Evolutionary conservation across 129 eudicot genomes (phyloP).

Genomic region (Flaveria brownii): DNA sequence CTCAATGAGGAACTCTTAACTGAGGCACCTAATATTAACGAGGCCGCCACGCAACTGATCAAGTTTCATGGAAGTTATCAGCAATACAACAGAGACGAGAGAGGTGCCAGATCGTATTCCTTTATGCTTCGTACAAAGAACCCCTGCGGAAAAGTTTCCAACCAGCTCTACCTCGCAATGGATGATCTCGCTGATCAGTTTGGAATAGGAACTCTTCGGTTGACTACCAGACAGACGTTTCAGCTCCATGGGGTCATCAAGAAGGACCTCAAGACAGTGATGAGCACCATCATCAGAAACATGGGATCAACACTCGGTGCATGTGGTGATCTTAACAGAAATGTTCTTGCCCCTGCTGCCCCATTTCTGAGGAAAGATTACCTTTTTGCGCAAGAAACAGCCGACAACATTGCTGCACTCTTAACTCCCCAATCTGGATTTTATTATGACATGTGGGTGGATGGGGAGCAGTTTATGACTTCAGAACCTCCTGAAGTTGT

Average conservation of each 20-base stretch:
- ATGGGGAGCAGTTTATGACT: conserved; percentile 87
- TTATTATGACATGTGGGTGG: conserved; percentile 99
- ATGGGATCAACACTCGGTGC: conserved; percentile 99
- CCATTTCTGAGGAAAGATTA: conserved; percentile 82
- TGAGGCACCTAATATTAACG: conserved; percentile 88
- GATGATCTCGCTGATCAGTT: conserved; percentile 96
- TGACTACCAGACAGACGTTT: conserved; percentile 95
- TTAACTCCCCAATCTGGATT: conserved; percentile 98
- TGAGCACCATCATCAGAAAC: conserved; percentile 76
- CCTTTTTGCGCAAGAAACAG: conserved; percentile 90
- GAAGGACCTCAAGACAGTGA: conserved; percentile 91
- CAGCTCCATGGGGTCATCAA: conserved; percentile 97
- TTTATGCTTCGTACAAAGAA: conserved; percentile 99
- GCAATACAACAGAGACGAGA: conserved; percentile 79
- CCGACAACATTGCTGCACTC: conserved; percentile 89
- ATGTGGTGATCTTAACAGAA: conserved; percentile 97
- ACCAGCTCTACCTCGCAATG: conserved; percentile 88
- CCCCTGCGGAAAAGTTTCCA: conserved; percentile 97
- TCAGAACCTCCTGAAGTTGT: conserved; percentile 95
- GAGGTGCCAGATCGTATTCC: conserved; percentile 78
- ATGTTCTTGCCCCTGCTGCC: conserved; percentile 98
- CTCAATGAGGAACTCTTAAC: conserved; percentile 88
- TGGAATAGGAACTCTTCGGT: conserved; percentile 90
- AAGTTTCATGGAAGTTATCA: conserved; percentile 99
- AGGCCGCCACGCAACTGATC: conserved; percentile 89